A percentile compares a stretch with the other conserved stretches of the same genome.
These are phyloP conservation scores for Fusarium lateritium DNA, from an alignment of 2,329 filamentous ascomycete genomes.

Conservation along the genomic window DNA sequence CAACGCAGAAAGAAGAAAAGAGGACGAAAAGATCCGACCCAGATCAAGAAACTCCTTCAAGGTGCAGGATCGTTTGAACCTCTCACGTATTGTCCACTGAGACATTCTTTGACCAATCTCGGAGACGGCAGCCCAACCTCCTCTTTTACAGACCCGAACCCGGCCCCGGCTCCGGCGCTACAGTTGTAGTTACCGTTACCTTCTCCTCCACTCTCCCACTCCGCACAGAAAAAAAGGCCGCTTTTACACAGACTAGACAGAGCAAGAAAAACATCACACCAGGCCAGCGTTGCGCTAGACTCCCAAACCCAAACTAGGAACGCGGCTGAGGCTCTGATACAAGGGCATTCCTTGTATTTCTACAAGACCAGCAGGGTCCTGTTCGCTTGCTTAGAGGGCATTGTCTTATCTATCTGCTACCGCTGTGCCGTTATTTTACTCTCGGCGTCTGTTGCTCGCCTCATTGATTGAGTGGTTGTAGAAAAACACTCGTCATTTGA, in stretches of 20 bases:
- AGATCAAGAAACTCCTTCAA: constrained; percentile 16
- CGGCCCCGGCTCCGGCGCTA: constrained; percentile 46
- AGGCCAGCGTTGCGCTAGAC: constrained; percentile 20
- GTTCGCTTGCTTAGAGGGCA: constrained; percentile 2
- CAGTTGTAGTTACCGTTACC: constrained; percentile 1
- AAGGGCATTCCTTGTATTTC: constrained; percentile 39
- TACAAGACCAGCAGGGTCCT: constrained; percentile 27
- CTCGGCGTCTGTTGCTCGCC: constrained; percentile 17
- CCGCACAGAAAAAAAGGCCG: constrained; percentile 35
- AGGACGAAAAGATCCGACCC: constrained; percentile 9
- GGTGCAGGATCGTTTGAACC: constrained; percentile 13
- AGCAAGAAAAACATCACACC: constrained; percentile 11
- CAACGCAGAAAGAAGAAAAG: no score
- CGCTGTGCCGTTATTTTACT: constrained; percentile 1
- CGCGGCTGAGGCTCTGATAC: constrained; percentile 33
- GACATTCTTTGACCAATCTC: constrained; percentile 29
- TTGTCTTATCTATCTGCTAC: constrained; percentile 22
- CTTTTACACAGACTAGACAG: constrained; percentile 9
- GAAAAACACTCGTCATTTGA: constrained; percentile 17
- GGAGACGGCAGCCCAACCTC: constrained; percentile 36
- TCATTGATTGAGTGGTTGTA: constrained; percentile 30
- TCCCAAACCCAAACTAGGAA: constrained; percentile 30
- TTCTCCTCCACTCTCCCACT: constrained; percentile 29
- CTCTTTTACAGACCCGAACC: constrained; percentile 42
- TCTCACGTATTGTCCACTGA: constrained; percentile 29